These are phyloP conservation scores for Citeromyces nyonsensis DNA, from an alignment of 805 yeast species.

Conservation along the genomic window DNA sequence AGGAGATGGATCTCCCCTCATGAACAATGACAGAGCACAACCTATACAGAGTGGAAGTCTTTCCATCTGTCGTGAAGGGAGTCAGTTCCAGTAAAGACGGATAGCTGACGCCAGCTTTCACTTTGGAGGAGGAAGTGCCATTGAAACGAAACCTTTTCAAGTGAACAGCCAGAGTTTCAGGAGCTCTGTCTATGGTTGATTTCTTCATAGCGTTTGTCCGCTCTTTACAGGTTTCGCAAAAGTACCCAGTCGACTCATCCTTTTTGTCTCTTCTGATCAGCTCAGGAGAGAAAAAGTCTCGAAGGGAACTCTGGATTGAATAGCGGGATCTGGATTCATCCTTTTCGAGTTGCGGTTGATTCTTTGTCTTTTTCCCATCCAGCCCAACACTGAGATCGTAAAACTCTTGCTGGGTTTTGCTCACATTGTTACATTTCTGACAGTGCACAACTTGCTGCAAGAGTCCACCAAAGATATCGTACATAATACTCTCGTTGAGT, in stretches of 20 bases:
- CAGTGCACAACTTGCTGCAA: conserved; percentile 78
- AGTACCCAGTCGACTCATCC: conserved; percentile 58
- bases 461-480: conserved; percentile 90
- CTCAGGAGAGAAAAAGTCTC: conserved; percentile 77
- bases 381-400: conserved; percentile 83
- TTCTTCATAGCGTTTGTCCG: conserved; percentile 67
- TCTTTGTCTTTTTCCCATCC: conserved; percentile 26
- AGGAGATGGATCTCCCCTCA: conserved; percentile 82
- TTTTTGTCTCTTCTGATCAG: conserved; percentile 49
- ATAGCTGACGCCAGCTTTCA: conserved; percentile 75
- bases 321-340: conserved; percentile 21
- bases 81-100: conserved; percentile 66
- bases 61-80: conserved; percentile 32
- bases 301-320: conserved; percentile 59
- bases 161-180: conserved; percentile 79
- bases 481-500: conserved; percentile 64
- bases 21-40: conserved; percentile 79
- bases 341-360: conserved; percentile 11
- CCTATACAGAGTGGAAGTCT: conserved; percentile 44
- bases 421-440: conserved; percentile 63
- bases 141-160: conserved; percentile 84
- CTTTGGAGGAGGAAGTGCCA: conserved; percentile 62
- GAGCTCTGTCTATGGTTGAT: conserved; percentile 63
- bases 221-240: conserved; percentile 74
- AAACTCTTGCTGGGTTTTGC: conserved; percentile 83